These are phyloP conservation scores for Macrophomina pseudophaseolina DNA, from an alignment of 2,329 filamentous ascomycete species.

Conservation along the genomic window DNA sequence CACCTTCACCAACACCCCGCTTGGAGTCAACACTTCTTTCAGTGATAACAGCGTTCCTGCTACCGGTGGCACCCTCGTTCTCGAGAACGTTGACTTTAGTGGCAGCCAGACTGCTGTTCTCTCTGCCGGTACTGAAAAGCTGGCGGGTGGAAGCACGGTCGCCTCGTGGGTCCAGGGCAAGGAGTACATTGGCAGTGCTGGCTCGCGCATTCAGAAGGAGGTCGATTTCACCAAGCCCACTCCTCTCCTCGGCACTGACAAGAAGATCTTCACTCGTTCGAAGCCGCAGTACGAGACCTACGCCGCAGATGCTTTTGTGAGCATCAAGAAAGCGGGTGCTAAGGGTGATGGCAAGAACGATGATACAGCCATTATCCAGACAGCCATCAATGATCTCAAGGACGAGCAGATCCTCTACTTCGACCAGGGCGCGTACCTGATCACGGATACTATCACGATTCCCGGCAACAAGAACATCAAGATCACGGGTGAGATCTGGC, in stretches of 20 bases:
- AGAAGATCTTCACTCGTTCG: constrained; percentile 78
- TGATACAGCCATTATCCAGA: constrained; percentile 84
- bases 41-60: constrained; percentile 68
- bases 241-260: constrained; percentile 66
- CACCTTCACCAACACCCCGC: constrained; percentile 73
- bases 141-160: constrained; percentile 73
- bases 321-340: constrained; percentile 80
- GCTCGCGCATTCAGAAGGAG: constrained; percentile 62
- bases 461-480: constrained; percentile 71
- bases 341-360: constrained; percentile 87
- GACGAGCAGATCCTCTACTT: constrained; percentile 67
- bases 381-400: constrained; percentile 70
- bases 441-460: constrained; percentile 64
- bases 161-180: constrained; percentile 80
- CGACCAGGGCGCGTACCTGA: constrained; percentile 67
- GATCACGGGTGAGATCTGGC: constrained; percentile 92
- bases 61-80: constrained; percentile 79
- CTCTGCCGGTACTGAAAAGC: constrained; percentile 63
- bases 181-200: constrained; percentile 62
- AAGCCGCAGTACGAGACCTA: constrained; percentile 86
- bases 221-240: constrained; percentile 64
- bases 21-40: constrained; percentile 79
- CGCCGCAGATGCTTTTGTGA: constrained; percentile 73
- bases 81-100: constrained; percentile 89
- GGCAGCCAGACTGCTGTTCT: constrained; percentile 72